Evolutionary conservation across 441 rosid genomes (phyloP), one percentile per base, ranked within the genome.

Genomic region (Jatropha multifida): DNA sequence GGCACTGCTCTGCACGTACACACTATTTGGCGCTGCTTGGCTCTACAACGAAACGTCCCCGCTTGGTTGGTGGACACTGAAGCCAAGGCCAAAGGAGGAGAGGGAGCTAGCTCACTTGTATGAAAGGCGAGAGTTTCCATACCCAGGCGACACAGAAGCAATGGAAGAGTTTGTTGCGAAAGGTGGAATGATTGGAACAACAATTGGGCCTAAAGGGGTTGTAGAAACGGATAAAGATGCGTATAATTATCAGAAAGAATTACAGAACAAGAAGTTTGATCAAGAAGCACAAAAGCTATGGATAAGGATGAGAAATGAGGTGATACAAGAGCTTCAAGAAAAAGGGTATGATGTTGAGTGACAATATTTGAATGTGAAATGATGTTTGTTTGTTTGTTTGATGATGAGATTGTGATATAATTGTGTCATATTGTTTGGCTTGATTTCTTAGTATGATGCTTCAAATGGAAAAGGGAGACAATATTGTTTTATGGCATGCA

Each of bases 1-100:
- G 89, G 85, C 92, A 27, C 75, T 92, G 74, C 75, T 92, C 2
- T 88, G 88, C 85, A 88, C 90, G 20, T 94, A 92, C 83, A 73
- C 94, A 20, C 65, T 94, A 65, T 78, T 83, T 44, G 97, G 97
- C 48, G 70, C 69, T 11, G 93, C 86, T 0, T 94, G 97, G 97
- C 42, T 89, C 42, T 92, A 86, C 85, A 89, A 89, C 48, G 94
- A 91, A 77, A 90, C 92, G 0, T 91, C 97, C 13, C 94, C 97
- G 0, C 82, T 92, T 2, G 94, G 97, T n/a, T 94, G 96, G 97
- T 94, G 97, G 95, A 91, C 92, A 14, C 71, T 91, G 84, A 92
- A 83, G 86, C 94, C 92, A 0, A 85, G 82, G 79, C 94, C 97
- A n/a, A 92, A 89, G 83, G 97, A 94, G 75, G 97, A 94, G 85